Evolutionary conservation across 208 protist species (phyloP).

Genomic region (Acanthamoeba sp.): DNA sequence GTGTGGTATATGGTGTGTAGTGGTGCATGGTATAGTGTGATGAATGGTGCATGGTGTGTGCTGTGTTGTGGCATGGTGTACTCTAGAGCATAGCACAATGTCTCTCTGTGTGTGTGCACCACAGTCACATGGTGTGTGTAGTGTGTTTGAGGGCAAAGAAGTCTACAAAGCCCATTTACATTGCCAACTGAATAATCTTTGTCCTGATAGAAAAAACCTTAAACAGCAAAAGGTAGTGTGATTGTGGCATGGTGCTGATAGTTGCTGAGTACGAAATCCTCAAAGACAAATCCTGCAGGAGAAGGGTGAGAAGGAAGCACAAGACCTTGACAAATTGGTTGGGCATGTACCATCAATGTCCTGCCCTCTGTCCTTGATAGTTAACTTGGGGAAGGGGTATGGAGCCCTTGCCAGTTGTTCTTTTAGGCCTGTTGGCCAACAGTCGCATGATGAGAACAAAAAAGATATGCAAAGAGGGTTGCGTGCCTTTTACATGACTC

Average conservation of each 20-base stretch:
- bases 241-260: constrained; percentile 96
- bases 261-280: constrained; percentile 95
- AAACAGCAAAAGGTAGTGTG: constrained; percentile 98
- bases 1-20: too few species aligned
- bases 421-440: constrained; percentile 88
- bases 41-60: too few species aligned
- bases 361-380: constrained; percentile 76
- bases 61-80: too few species aligned
- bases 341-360: constrained; percentile 84
- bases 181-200: too few species aligned
- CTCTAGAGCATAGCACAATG: too few species aligned
- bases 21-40: too few species aligned
- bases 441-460: neutral
- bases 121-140: too few species aligned
- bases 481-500: constrained; percentile 96
- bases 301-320: neutral
- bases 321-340: constrained; percentile 81
- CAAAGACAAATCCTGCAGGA: constrained; percentile 91
- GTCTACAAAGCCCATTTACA: too few species aligned
- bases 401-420: constrained; percentile 94
- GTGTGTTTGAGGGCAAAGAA: too few species aligned
- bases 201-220: too few species aligned
- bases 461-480: neutral
- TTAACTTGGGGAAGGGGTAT: constrained; percentile 94
- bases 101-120: too few species aligned